These are phyloP conservation scores for Aspergillus aculeatinus DNA, from an alignment of 2,329 filamentous ascomycete genomes.

Conservation along the genomic window DNA sequence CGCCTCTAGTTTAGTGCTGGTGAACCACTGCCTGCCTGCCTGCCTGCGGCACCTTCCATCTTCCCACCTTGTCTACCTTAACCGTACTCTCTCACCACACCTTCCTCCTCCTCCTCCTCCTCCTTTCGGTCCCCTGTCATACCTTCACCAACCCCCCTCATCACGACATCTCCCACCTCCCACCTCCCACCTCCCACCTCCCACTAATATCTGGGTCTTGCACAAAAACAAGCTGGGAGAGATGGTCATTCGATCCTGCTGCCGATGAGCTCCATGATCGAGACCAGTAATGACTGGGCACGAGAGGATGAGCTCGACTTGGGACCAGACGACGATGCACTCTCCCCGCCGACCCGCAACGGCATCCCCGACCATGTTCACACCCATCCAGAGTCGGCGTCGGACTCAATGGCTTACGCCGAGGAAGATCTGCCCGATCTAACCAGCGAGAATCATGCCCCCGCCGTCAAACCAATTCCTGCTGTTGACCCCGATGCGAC, in stretches of 20 bases:
- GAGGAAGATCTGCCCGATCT: conserved; percentile 31
- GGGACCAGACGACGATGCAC: conserved; percentile 42
- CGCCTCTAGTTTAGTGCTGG: not conserved
- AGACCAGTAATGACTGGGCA: conserved; percentile 62
- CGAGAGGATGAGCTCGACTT: conserved; percentile 54
- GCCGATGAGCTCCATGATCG: conserved; percentile 69
- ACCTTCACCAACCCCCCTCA: not conserved
- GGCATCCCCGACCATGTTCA: conserved; percentile 22
- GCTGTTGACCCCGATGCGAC: conserved; percentile 17
- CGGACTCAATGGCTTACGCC: conserved; percentile 21
- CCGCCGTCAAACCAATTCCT: conserved; percentile 20
- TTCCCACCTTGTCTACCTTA: not conserved
- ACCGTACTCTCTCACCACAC: not conserved
- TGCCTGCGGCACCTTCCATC: not conserved
- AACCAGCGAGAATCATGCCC: conserved; percentile 24
- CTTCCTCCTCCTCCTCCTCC: not conserved
- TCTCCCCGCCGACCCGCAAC: conserved; percentile 30
- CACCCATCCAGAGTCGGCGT: conserved; percentile 18
- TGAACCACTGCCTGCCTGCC: not conserved
- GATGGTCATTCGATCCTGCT: conserved; percentile 52
- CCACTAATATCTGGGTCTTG: not conserved
- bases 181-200: not conserved
- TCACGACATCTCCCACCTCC: not conserved
- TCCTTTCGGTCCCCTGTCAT: not conserved
- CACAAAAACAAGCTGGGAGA: conserved; percentile 37